Percentiles rank a stretch among this genome's conserved stretches.
These are phyloP conservation scores for Agrocybe pediades DNA, from an alignment of 768 basidiomycete genomes.

Conservation along the genomic window DNA sequence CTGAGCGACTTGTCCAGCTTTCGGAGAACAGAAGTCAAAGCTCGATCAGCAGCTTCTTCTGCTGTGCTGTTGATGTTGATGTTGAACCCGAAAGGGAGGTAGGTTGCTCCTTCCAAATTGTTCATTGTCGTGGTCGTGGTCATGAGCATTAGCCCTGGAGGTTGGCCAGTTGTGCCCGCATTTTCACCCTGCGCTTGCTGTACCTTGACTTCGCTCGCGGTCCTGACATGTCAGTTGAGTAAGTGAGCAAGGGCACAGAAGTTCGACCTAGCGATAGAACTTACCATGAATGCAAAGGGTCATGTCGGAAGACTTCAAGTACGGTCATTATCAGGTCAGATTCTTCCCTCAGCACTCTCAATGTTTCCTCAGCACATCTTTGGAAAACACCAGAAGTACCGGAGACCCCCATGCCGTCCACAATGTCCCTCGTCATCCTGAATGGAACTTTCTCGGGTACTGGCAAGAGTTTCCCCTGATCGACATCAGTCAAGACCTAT, in stretches of 20 bases:
- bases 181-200: constrained; percentile 56
- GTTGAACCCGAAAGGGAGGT: constrained; percentile 44
- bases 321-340: constrained; percentile 92
- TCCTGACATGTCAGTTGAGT: constrained; percentile 46
- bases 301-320: constrained; percentile 94
- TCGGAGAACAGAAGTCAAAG: constrained; percentile 73
- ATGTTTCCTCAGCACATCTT: constrained; percentile 91
- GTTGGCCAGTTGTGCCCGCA: not conserved
- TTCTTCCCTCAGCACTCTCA: constrained; percentile 84
- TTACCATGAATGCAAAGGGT: constrained; percentile 92
- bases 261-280: constrained; percentile 17
- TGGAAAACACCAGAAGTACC: constrained; percentile 95
- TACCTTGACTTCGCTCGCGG: constrained; percentile 75
- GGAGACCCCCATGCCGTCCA: constrained; percentile 90
- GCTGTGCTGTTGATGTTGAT: constrained; percentile 68
- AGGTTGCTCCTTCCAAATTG: too few relatives aligned
- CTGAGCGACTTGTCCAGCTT: constrained; percentile 87
- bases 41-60: constrained; percentile 89
- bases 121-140: constrained; percentile 21
- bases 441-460: constrained; percentile 93
- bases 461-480: constrained; percentile 74
- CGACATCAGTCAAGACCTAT: constrained; percentile 3
- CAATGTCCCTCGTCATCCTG: constrained; percentile 90
- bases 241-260: not conserved
- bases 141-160: constrained; percentile 30